Evolutionary conservation across 192 early-diverging fungal genomes (phyloP).

Genomic region (Chytriomyces sp.): DNA sequence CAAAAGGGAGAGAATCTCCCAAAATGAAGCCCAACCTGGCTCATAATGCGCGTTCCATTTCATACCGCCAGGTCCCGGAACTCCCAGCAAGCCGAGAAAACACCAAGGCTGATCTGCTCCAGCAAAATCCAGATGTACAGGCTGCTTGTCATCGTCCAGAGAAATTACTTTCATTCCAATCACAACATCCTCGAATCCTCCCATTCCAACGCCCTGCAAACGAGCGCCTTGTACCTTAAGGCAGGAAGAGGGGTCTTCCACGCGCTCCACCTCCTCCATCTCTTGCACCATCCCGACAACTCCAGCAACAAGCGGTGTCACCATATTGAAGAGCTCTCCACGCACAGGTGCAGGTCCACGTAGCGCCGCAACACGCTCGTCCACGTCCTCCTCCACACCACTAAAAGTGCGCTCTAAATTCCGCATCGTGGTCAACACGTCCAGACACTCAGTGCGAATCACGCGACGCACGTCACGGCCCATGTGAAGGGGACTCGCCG

Average conservation of each 20-base stretch:
- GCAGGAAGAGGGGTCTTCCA: neutral
- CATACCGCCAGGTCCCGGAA: neutral
- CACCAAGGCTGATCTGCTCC: neutral
- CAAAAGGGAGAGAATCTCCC: too few relatives aligned
- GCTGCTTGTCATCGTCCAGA: neutral
- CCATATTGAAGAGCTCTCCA: neutral
- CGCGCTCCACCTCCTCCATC: slow-evolving; percentile 1
- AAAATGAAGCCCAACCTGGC: neutral
- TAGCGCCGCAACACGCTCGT: too few relatives aligned
- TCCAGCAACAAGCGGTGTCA: neutral
- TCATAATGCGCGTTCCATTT: neutral
- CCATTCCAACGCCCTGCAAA: neutral
- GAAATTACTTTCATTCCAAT: neutral
- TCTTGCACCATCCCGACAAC: slow-evolving; percentile 9
- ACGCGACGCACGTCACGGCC: neutral
- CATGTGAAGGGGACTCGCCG: neutral
- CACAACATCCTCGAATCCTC: neutral
- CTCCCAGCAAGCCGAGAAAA: neutral
- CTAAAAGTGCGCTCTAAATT: neutral
- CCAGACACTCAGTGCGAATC: neutral
- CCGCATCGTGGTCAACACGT: neutral
- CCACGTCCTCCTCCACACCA: neutral
- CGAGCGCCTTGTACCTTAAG: neutral
- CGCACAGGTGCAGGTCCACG: neutral
- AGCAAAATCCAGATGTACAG: neutral